phyloP scores from a whole-genome alignment of 2,329 filamentous ascomycete species.

The Dothidotthia symphoricarpi region DNA sequence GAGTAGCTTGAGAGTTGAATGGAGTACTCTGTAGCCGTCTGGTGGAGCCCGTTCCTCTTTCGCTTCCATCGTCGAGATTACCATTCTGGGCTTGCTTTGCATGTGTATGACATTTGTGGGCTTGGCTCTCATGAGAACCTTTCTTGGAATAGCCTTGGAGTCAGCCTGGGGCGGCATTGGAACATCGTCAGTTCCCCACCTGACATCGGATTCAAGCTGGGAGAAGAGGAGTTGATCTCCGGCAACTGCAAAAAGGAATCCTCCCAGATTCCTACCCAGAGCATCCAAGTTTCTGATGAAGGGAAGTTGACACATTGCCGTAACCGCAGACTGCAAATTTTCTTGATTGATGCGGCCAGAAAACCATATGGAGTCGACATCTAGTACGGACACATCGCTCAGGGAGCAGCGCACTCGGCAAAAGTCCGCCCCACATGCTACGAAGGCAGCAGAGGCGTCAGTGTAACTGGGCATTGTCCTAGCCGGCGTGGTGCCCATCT shows the following conservation, averaged over 20 bases:
- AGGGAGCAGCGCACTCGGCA: conserved; percentile 31
- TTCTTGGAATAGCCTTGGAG: conserved; percentile 27
- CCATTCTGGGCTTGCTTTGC: conserved; percentile 45
- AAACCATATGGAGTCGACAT: conserved; percentile 42
- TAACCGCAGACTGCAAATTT: conserved; percentile 33
- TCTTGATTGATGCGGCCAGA: conserved; percentile 27
- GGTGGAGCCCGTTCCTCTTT: conserved; percentile 33
- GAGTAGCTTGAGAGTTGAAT: conserved; percentile 36
- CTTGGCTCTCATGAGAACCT: conserved; percentile 23
- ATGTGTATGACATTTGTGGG: conserved; percentile 47
- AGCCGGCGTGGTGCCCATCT: conserved; percentile 32
- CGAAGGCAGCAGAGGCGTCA: conserved; percentile 32
- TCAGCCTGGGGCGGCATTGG: conserved; percentile 1
- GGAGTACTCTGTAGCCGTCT: conserved; percentile 38
- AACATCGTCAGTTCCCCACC: conserved; percentile 8
- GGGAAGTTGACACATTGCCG: conserved; percentile 35
- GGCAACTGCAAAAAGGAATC: conserved; percentile 50
- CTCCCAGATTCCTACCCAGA: conserved; percentile 41
- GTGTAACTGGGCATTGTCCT: conserved; percentile 23
- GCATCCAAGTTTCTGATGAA: conserved; percentile 27
- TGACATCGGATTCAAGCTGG: conserved; percentile 44
- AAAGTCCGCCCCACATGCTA: conserved; percentile 42
- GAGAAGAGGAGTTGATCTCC: conserved; percentile 51
- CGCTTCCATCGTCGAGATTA: conserved; percentile 48
- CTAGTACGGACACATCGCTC: conserved; percentile 7